Conservation (phyloP, 768 basidiomycete species). For the Stropharia rugosoannulata region DNA sequence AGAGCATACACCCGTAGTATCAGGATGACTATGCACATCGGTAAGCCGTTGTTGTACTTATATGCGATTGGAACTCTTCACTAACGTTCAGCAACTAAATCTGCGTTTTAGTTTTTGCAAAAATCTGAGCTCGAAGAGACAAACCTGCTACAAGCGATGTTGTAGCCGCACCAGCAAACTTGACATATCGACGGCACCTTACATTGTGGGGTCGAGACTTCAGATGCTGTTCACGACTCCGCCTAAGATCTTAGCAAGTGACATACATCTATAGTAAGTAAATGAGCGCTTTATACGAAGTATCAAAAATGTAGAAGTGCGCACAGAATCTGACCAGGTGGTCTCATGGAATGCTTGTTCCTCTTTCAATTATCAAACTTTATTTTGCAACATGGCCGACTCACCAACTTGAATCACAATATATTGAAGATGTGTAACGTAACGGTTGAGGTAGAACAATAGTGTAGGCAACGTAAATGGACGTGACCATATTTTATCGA, state of each 20-base stretch:
- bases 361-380: neutral
- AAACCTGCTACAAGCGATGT: conserved; percentile 20
- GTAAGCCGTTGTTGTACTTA: neutral
- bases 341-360: conserved; percentile 19
- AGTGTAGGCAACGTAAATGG: conserved; percentile 19
- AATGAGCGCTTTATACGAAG: neutral
- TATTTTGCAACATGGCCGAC: neutral
- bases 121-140: neutral
- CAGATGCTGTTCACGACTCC: neutral
- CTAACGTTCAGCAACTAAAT: conserved; percentile 18
- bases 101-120: neutral
- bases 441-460: conserved; percentile 21
- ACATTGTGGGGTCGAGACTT: neutral
- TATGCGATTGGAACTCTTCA: too few species aligned
- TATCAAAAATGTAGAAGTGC: neutral
- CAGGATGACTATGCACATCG: conserved; percentile 16
- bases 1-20: conserved; percentile 24
- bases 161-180: conserved; percentile 21
- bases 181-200: conserved; percentile 23
- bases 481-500: conserved; percentile 21
- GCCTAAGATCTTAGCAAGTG: neutral
- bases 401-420: conserved; percentile 23
- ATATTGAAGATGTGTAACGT: conserved; percentile 22
- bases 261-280: conserved; percentile 13
- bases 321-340: conserved; percentile 20